phyloP scores from a whole-genome alignment of 2,329 filamentous ascomycete species.

The Fusarium robinianum region DNA sequence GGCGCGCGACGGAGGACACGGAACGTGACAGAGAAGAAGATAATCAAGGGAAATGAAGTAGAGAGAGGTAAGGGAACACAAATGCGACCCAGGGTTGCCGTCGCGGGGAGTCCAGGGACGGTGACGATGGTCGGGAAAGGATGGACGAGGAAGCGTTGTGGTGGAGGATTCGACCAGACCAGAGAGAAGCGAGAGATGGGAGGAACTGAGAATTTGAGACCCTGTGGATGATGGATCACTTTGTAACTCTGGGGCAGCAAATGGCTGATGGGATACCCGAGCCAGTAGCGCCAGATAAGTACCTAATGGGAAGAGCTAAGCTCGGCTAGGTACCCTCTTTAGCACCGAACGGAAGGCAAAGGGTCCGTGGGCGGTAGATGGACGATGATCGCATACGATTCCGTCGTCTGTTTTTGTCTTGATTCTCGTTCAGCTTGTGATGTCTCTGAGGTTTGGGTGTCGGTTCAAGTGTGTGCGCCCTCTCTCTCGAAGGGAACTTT shows the following conservation, averaged over 20 bases:
- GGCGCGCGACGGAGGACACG: constrained; percentile 24
- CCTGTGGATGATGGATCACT: constrained; percentile 27
- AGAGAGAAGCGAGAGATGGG: constrained; percentile 24
- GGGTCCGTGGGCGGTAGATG: constrained; percentile 7
- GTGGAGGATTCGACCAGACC: constrained; percentile 23
- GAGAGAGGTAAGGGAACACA: constrained; percentile 24
- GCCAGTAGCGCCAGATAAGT: constrained; percentile 27
- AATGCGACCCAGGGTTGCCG: too few relatives aligned
- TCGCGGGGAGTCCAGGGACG: too few relatives aligned
- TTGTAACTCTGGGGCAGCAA: constrained; percentile 27
- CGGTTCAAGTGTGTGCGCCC: too few relatives aligned
- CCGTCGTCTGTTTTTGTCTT: constrained; percentile 15
- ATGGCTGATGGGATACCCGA: constrained; percentile 25
- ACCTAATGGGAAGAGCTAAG: constrained; percentile 15
- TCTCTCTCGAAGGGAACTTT: too few relatives aligned
- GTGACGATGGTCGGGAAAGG: too few relatives aligned
- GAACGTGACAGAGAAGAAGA: constrained; percentile 12
- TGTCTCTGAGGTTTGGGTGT: too few relatives aligned
- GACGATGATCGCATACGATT: constrained; percentile 21
- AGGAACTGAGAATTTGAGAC: constrained; percentile 29
- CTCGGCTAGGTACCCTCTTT: constrained; percentile 20
- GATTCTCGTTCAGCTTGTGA: too few relatives aligned
- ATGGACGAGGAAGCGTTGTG: constrained; percentile 2
- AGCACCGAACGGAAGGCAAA: constrained; percentile 22
- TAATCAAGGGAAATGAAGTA: neutral